These are phyloP conservation scores for Fusarium nisikadoi DNA, from an alignment of 2,329 filamentous ascomycete genomes.

Conservation along the genomic window DNA sequence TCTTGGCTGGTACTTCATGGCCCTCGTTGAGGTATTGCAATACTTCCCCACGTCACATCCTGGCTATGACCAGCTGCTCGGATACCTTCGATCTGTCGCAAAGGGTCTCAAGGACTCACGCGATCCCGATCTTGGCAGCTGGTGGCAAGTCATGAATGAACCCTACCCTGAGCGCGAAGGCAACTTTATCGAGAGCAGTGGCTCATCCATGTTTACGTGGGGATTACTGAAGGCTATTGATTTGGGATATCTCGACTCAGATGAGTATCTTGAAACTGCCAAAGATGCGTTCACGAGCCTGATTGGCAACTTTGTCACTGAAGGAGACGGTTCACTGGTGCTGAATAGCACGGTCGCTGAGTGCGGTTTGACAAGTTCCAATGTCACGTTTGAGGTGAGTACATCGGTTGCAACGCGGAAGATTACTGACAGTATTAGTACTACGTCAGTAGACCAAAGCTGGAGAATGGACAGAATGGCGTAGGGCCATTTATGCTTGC, in stretches of 20 bases:
- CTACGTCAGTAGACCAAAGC: slow-evolving; percentile 13
- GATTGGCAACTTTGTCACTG: slow-evolving; percentile 55
- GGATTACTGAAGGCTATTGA: slow-evolving; percentile 56
- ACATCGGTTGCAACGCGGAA: fast-evolving
- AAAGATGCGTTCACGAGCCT: slow-evolving; percentile 44
- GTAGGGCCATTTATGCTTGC: slow-evolving; percentile 37
- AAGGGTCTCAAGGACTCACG: slow-evolving; percentile 53
- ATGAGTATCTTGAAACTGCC: slow-evolving; percentile 15
- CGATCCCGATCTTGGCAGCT: slow-evolving; percentile 57
- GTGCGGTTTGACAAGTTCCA: slow-evolving; percentile 56
- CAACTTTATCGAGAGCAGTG: slow-evolving; percentile 69
- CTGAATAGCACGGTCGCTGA: slow-evolving; percentile 62
- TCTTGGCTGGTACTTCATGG: slow-evolving; percentile 63
- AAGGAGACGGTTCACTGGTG: slow-evolving; percentile 56
- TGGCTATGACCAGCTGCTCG: slow-evolving; percentile 48
- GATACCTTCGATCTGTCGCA: slow-evolving; percentile 53
- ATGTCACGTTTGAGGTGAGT: slow-evolving; percentile 60
- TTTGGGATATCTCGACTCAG: slow-evolving; percentile 28
- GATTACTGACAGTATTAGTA: slow-evolving; percentile 2
- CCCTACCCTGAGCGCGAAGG: slow-evolving; percentile 56
- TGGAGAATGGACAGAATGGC: slow-evolving; percentile 30
- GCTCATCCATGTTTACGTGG: slow-evolving; percentile 66
- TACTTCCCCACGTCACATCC: slow-evolving; percentile 50
- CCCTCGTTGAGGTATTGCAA: slow-evolving; percentile 59
- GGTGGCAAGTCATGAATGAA: slow-evolving; percentile 67